Base-by-base conservation (phyloP, 1,284 basidiomycete genomes). In the Ceratobasidium sp. region DNA sequence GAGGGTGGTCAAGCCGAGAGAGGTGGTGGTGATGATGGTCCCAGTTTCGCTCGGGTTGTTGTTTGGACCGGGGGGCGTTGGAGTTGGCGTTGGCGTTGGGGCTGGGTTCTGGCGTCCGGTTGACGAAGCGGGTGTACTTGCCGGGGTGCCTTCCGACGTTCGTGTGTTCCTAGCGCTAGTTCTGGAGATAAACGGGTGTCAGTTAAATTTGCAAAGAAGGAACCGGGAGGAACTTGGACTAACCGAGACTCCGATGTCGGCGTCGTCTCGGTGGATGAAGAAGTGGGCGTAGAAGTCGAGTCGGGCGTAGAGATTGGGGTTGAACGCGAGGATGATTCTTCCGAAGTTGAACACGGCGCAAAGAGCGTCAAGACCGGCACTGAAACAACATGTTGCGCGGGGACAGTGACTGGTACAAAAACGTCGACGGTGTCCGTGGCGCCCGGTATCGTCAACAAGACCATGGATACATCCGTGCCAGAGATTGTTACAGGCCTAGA, bases 351-450 rank as follows among this genome's bases (percentile, higher is more conserved):
- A 51, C 69, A 73, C 1, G 69, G 69, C 15, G 69, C 69, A 22
- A 61, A 73, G 44, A 73, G 69, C 22, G 69, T 73, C n/a, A 61
- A 37, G 25, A 73, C 69, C 13, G 69, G 68, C 11, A 73, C 69
- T 9, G 40, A 25, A 5, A 73, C 44, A 22, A 73, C 57, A 22
- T 46, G 40, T 25, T 73, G 56, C 2, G 22, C 57, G 8, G 56
- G n/a, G n/a, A 73, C 29, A 9, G 69, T 73, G 15, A 73, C 32
- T 22, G 32, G 52, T n/a, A 73, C 56, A 9, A 19, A 1, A 7
- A 73, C 29, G 13, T 59, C 25, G 19, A 73, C 51, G 9, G 69
- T 73, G 56, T 1, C 37, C 3, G 69, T 73, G 13, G 69, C 69
- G 40, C 69, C 69, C 6, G 56, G 54, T 11, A 62, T 52, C 7